Evolutionary conservation across 768 basidiomycete species (phyloP).

Genomic region (Mycena capillaripes): DNA sequence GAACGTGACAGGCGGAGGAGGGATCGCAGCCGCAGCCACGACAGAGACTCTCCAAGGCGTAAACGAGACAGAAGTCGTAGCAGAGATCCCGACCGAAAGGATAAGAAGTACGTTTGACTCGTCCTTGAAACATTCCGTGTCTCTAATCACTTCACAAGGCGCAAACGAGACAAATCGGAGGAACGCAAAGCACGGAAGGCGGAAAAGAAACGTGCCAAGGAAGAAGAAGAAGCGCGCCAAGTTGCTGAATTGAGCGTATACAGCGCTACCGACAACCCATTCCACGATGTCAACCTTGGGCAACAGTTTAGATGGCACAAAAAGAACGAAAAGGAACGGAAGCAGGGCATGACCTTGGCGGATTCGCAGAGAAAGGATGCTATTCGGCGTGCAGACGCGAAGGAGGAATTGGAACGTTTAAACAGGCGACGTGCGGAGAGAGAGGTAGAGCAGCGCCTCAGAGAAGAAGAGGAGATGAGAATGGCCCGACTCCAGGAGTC

Average conservation of each 20-base stretch:
- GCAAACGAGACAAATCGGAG: conserved; percentile 89
- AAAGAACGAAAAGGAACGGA: conserved; percentile 96
- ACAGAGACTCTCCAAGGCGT: conserved; percentile 40
- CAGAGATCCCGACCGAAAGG: conserved; percentile 55
- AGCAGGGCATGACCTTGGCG: conserved; percentile 82
- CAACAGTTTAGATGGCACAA: conserved; percentile 99
- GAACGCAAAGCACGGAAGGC: conserved; percentile 88
- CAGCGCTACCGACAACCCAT: conserved; percentile 97
- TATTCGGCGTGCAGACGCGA: conserved; percentile 87
- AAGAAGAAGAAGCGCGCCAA: conserved; percentile 92
- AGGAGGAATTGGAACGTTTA: conserved; percentile 93
- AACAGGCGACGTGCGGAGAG: conserved; percentile 93
- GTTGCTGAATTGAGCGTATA: conserved; percentile 97
- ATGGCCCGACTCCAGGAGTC: conserved; percentile 94
- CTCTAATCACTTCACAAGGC: conserved; percentile 56
- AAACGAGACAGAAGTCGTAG: conserved; percentile 55
- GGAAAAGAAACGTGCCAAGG: conserved; percentile 86
- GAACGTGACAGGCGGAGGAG: conserved; percentile 47
- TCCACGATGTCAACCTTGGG: conserved; percentile 96
- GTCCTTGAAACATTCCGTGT: not conserved
- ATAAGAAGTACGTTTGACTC: conserved; percentile 59
- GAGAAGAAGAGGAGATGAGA: conserved; percentile 94
- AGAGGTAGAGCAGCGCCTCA: conserved; percentile 87
- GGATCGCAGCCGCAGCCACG: conserved; percentile 38
- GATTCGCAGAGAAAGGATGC: conserved; percentile 88